A percentile compares a stretch with the other conserved stretches of the same genome.
Conservation (phyloP, 805 yeast species). For the Scheffersomyces stipitis region DNA sequence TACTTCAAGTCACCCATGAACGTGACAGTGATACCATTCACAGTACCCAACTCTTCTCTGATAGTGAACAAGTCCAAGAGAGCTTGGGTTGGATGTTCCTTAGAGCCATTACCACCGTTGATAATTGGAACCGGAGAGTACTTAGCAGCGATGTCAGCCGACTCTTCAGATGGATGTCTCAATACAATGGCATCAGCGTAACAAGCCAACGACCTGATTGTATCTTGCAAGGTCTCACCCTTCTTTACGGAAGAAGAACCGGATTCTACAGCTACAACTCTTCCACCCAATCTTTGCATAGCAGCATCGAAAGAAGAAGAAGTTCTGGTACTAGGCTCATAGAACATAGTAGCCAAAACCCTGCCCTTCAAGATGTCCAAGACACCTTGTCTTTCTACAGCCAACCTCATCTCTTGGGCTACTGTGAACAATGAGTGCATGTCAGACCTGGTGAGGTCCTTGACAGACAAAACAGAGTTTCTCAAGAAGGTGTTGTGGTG, state of each 20-base stretch:
- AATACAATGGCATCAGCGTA: slow-evolving; percentile 96
- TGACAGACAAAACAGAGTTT: slow-evolving; percentile 83
- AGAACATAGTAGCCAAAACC: slow-evolving; percentile 90
- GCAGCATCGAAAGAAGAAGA: slow-evolving; percentile 98
- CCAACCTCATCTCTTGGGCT: slow-evolving; percentile 96
- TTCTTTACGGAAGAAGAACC: slow-evolving; percentile 92
- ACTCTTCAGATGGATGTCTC: slow-evolving; percentile 92
- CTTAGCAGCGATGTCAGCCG: slow-evolving; percentile 92
- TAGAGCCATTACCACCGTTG: slow-evolving; percentile 97
- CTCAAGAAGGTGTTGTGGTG: slow-evolving; percentile 87
- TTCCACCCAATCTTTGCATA: slow-evolving; percentile 99
- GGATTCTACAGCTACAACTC: slow-evolving; percentile 85
- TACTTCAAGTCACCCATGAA: slow-evolving; percentile 98
- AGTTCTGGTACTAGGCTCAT: slow-evolving; percentile 98
- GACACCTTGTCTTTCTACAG: slow-evolving; percentile 95
- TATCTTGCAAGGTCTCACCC: slow-evolving; percentile 98
- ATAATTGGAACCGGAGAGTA: slow-evolving; percentile 96
- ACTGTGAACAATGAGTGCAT: slow-evolving; percentile 91
- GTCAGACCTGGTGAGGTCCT: slow-evolving; percentile 82
- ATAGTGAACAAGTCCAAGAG: slow-evolving; percentile 95
- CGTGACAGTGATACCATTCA: slow-evolving; percentile 95
- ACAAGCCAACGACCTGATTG: slow-evolving; percentile 90
- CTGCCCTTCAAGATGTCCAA: slow-evolving; percentile 88
- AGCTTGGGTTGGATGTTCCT: slow-evolving; percentile 99
- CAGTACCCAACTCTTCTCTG: slow-evolving; percentile 98